These are phyloP conservation scores for Coniochaeta ligniaria DNA, from an alignment of 2,329 filamentous ascomycete species.

Conservation along the genomic window DNA sequence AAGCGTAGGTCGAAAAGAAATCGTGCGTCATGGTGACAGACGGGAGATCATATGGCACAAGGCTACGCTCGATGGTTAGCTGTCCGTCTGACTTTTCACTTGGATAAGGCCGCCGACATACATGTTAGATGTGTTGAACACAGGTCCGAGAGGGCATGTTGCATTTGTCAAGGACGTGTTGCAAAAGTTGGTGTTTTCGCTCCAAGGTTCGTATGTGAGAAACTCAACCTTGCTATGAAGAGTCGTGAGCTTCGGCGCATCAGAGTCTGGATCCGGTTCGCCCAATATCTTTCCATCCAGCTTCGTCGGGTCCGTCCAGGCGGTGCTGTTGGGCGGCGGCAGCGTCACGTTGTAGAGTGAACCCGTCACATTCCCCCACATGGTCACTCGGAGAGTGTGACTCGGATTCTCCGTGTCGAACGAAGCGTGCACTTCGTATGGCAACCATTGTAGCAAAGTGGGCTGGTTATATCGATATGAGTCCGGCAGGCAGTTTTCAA, in stretches of 20 bases:
- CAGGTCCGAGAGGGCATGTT: slow-evolving; percentile 68
- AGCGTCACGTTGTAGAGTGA: slow-evolving; percentile 49
- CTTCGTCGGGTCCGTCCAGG: slow-evolving; percentile 54
- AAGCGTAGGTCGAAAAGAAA: slow-evolving; percentile 77
- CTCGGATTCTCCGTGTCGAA: slow-evolving; percentile 57
- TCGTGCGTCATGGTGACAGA: slow-evolving; percentile 68
- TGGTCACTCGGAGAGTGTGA: slow-evolving; percentile 66
- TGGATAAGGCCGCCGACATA: slow-evolving; percentile 19
- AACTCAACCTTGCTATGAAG: slow-evolving; percentile 66
- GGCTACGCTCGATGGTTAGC: slow-evolving; percentile 12
- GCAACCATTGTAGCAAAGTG: slow-evolving; percentile 69
- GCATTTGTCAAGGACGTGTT: slow-evolving; percentile 47
- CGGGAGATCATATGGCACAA: slow-evolving; percentile 45
- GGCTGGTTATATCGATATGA: slow-evolving; percentile 50
- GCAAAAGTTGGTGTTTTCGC: slow-evolving; percentile 58
- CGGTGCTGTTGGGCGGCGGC: slow-evolving; percentile 49
- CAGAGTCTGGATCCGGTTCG: slow-evolving; percentile 37
- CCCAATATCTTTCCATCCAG: slow-evolving; percentile 72
- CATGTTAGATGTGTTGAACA: slow-evolving; percentile 46
- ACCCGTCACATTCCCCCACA: slow-evolving; percentile 90
- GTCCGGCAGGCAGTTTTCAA: slow-evolving; percentile 74
- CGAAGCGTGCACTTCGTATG: slow-evolving; percentile 63
- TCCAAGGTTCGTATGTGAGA: slow-evolving; percentile 67
- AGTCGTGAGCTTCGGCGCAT: slow-evolving; percentile 59
- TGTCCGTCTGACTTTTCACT: neutral